Base-by-base conservation (phyloP, 257 asterid species). In the Solanum sejunctum region DNA sequence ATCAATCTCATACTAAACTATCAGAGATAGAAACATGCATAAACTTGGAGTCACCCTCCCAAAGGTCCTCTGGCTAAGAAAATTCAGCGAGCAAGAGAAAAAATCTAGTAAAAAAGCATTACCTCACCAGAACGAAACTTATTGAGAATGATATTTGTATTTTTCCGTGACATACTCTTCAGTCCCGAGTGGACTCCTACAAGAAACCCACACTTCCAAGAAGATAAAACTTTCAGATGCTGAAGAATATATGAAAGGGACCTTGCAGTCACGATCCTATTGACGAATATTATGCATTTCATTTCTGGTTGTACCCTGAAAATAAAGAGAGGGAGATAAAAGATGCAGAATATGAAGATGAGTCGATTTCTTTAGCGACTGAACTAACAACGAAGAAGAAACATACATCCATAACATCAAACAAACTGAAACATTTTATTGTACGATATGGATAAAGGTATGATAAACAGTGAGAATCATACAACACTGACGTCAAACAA, bases 41-140 rank as follows among this genome's bases (percentile, higher is more conserved):
- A 78, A 23, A 78, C 17, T 52, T 78, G 83, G 64, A 78, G 83
- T 52, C 39, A 13, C 47, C 82, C 17, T 52, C 63, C 63, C 10
- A 28, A 47, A 78, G 49, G 64, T 52, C 47, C 82, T 78, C 83
- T 10, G 39, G 49, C 64, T 52, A 78, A 78, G 47, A 52, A 47
- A 78, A 78, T 26, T 54, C 15, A 77, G 49, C 26, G 11, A 26
- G 28, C 26, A 32, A 32, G 83, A 78, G 18, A 78, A 51, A 75
- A 23, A 51, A 51, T 51, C 82, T 77, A 77, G 43, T 16, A 77
- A 78, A 61, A 89, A 83, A 52, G 81, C 86, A 79, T 87, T 94
- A 96, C 99, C 99, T 97, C 97, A 84, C 98, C 97, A 85, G 95
- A 90, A 47, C 97, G 97, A 86, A 97, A 97, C 89, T 90, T 97